Base-by-base conservation (phyloP, 208 protist genomes). In the Crithidia thermophila region DNA sequence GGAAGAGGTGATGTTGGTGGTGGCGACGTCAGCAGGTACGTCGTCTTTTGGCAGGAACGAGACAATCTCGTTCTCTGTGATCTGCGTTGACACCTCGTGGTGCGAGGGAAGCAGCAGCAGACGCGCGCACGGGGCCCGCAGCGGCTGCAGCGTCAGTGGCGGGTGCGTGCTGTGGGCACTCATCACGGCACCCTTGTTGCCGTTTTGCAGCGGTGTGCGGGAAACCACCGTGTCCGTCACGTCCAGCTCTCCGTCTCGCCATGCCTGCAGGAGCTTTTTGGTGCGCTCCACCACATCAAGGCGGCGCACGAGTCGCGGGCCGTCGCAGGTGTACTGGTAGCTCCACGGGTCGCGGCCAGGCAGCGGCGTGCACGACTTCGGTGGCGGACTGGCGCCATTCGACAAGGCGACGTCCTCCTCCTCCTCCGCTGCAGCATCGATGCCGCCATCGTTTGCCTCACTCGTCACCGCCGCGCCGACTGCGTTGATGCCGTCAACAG, bases 171-270 rank as follows among this genome's bases (percentile, higher is more conserved):
- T 77, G 34, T 87, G 75, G 34, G 66, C 60, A 2, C 40, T 27
- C n/a, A 68, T 14, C 2, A 56, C 25, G 4, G 56, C 33, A 4
- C 47, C 16, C 11, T 42, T 18, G n/a, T n/a, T n/a, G n/a, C 27
- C 34, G 27, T 34, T 50, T 2, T 21, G 9, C 46, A 31, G 36
- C 23, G 33, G 4, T 0, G 60, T 37, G 21, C 31, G 68, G 36
- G 23, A 21, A 1, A 75, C 68, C 10, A 39, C 34, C 34, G 27
- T 40, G 33, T 67, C 47, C 21, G 39, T 31, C 18, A 93, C 28
- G 50, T 93, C 76, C 65, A 93, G 67, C 42, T 67, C 64, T 34
- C 91, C 91, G 21, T 87, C 72, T 4, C 83, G 79, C 88, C 85
- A 96, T 30, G 67, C 39, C 30, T 71, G 59, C 39, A 96, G 69